phyloP scores from a whole-genome alignment of 2,329 filamentous ascomycete species.

The Aaosphaeria pasadenensis region DNA sequence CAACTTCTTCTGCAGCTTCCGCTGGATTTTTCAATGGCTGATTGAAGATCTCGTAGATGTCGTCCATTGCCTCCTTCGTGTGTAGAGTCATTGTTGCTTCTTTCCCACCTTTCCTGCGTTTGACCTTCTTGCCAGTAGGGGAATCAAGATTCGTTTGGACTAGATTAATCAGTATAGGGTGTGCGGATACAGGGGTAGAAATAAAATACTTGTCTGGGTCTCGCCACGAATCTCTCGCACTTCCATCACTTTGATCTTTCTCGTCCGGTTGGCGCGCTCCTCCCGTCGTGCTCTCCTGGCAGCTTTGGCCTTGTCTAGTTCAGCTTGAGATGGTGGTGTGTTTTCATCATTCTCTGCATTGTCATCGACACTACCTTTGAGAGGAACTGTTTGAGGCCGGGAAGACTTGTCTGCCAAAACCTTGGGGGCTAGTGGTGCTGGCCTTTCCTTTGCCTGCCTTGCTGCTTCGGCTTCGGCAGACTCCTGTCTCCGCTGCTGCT shows the following conservation, averaged over 20 bases:
- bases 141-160: conserved; percentile 94
- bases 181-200: conserved; percentile 13
- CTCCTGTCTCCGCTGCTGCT: conserved; percentile 23
- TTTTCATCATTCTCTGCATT: conserved; percentile 46
- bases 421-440: conserved; percentile 6
- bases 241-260: conserved; percentile 73
- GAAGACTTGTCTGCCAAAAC: conserved; percentile 4
- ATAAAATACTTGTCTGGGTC: conserved; percentile 78
- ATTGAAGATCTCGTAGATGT: conserved; percentile 97
- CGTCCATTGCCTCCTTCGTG: conserved; percentile 90
- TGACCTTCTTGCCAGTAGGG: conserved; percentile 75
- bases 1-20: conserved; percentile 48
- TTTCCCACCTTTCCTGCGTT: conserved; percentile 65
- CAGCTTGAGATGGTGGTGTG: conserved; percentile 44
- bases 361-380: conserved; percentile 34
- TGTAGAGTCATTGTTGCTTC: conserved; percentile 99
- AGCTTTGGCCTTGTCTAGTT: conserved; percentile 57
- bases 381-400: conserved; percentile 25
- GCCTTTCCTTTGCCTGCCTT: conserved; percentile 5
- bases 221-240: conserved; percentile 64
- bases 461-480: conserved; percentile 12
- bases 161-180: conserved; percentile 31
- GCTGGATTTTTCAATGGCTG: conserved; percentile 64
- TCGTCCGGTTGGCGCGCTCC: conserved; percentile 49
- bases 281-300: conserved; percentile 47